Evolutionary conservation across 2,329 filamentous ascomycete species (phyloP), one percentile per base, ranked within the genome.

Genomic region (Madurella fahalii): DNA sequence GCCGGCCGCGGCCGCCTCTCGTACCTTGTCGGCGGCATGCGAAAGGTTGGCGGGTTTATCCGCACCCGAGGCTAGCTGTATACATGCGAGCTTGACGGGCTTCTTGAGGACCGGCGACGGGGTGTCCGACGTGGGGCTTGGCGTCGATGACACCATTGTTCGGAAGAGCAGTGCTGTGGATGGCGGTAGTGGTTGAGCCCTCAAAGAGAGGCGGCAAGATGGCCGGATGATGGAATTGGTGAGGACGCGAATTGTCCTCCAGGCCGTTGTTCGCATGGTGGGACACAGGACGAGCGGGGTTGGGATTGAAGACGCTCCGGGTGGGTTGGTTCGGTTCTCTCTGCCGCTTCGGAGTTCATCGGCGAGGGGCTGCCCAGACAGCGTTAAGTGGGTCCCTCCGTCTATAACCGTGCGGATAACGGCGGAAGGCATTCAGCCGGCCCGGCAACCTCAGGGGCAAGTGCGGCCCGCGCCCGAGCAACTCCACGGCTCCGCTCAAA

Each of bases 11-110:
- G 90, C 86, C 5, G 94, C 93, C 70, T 90, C 85, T 59, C 90
- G 81, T 55, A 97, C 91, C 69, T 94, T 92, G 42, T 80, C 78
- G 54, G 89, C 86, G 12, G 94, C 93, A 69, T 86, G 86, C 18
- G 79, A 69, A 59, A 99, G 89, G 74, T 99, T 99, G 62, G 81
- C 80, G 11, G 84, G 69, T 76, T 99, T 99, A 76, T 96, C 90
- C 61, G 86, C 74, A 58, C 89, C 88, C 58, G 87, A 85, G 54
- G 89, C 85, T 34, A 95, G 82, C 73, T 96, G 91, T 59, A 95
- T 79, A 64, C 91, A 82, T 34, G 89, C 88, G 44, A 95, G 79
- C 74, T 89, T 92, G 66, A 95, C 77, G 40, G 87, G 84, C 70
- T 88, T 81, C 72, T 87, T 86, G 58, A 96, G 81, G 48, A 92